Conservation (phyloP, 2,329 filamentous ascomycete species). For the Phoma sp. region DNA sequence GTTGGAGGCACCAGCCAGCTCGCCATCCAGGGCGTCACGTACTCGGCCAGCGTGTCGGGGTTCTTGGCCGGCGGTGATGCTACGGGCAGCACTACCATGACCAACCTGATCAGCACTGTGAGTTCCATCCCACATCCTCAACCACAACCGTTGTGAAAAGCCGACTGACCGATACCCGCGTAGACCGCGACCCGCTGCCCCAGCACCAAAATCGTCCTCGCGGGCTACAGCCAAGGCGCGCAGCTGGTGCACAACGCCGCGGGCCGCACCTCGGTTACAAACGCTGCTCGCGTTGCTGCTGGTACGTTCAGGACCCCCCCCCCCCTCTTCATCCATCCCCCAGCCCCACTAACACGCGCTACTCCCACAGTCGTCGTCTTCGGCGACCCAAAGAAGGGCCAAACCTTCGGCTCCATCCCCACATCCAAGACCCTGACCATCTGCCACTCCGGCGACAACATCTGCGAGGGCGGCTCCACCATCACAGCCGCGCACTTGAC, state of each 20-base stretch:
- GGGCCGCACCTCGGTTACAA: slow-evolving; percentile 20
- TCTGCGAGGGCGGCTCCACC: slow-evolving; percentile 24
- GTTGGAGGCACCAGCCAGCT: slow-evolving; percentile 52
- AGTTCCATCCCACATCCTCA: slow-evolving; percentile 15
- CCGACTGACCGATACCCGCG: too few species aligned
- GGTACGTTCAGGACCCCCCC: slow-evolving; percentile 10
- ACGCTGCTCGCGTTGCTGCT: slow-evolving; percentile 21
- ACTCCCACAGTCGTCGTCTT: slow-evolving; percentile 34
- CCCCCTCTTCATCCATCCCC: too few species aligned
- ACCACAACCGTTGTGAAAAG: too few species aligned
- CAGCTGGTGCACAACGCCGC: slow-evolving; percentile 53
- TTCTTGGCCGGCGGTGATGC: slow-evolving; percentile 55
- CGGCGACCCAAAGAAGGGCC: slow-evolving; percentile 41
- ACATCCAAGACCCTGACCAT: slow-evolving; percentile 32
- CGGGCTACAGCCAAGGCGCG: slow-evolving; percentile 42
- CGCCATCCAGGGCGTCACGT: slow-evolving; percentile 61
- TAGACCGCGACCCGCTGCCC: slow-evolving; percentile 24
- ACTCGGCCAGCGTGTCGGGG: slow-evolving; percentile 51
- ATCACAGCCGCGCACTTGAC: slow-evolving; percentile 22
- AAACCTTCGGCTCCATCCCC: slow-evolving; percentile 32
- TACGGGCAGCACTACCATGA: slow-evolving; percentile 52
- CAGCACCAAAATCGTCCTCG: slow-evolving; percentile 29
- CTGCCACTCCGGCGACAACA: slow-evolving; percentile 40
- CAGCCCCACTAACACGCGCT: too few species aligned
- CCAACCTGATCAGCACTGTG: slow-evolving; percentile 38